These are phyloP conservation scores for Globisporangium takayamanum DNA, from an alignment of 352 stramenopile species.

Conservation along the genomic window DNA sequence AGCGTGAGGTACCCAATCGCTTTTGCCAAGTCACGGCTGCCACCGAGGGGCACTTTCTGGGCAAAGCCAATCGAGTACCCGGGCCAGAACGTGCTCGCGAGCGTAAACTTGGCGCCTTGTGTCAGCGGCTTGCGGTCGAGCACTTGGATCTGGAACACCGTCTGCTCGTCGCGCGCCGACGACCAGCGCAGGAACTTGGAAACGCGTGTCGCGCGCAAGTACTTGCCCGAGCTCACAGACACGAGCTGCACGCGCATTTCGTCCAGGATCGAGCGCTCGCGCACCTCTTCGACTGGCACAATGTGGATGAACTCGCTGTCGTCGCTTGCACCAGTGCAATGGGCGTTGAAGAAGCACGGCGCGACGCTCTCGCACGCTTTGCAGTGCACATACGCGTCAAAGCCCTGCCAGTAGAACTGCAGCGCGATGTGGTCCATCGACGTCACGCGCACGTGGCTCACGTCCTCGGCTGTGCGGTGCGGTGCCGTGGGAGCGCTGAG, in stretches of 20 bases:
- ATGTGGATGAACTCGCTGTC: slow-evolving; percentile 55
- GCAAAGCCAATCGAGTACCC: slow-evolving; percentile 47
- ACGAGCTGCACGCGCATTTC: slow-evolving; percentile 59
- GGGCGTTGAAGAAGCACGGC: slow-evolving; percentile 50
- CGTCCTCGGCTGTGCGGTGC: slow-evolving; percentile 13
- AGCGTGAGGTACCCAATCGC: slow-evolving; percentile 56
- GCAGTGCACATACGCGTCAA: slow-evolving; percentile 49
- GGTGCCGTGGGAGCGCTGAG: background rate
- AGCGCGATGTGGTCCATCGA: slow-evolving; percentile 47
- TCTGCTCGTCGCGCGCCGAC: slow-evolving; percentile 42
- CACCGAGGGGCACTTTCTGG: slow-evolving; percentile 44
- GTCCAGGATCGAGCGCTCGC: slow-evolving; percentile 48
- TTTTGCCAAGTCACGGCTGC: slow-evolving; percentile 36
- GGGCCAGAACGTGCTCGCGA: slow-evolving; percentile 53
- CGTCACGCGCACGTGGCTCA: slow-evolving; percentile 18
- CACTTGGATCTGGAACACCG: slow-evolving; percentile 56
- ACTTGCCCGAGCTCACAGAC: slow-evolving; percentile 40
- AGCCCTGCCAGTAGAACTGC: slow-evolving; percentile 66
- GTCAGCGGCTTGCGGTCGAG: slow-evolving; percentile 43
- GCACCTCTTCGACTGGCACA: slow-evolving; percentile 41
- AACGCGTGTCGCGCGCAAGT: slow-evolving; percentile 49
- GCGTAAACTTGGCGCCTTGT: slow-evolving; percentile 43
- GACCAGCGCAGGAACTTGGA: slow-evolving; percentile 71
- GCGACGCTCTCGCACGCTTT: slow-evolving; percentile 42
- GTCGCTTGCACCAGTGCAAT: slow-evolving; percentile 25